Evolutionary conservation across 1,284 basidiomycete species (phyloP).

Genomic region (Mycosarcoma mackinlayi): DNA sequence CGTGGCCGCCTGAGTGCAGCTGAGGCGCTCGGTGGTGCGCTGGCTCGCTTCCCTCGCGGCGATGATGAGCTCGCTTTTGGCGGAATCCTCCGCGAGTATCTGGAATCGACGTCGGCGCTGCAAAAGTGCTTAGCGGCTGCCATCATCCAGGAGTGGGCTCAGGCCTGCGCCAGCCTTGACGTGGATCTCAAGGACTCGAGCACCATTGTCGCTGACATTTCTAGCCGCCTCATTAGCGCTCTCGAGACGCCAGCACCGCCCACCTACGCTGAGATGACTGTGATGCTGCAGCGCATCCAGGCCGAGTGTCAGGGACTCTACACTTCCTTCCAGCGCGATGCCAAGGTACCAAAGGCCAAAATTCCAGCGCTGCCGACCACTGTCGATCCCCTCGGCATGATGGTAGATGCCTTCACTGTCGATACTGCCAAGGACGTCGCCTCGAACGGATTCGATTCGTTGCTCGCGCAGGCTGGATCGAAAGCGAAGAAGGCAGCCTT

Average conservation of each 20-base stretch:
- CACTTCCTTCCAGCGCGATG: conserved; percentile 82
- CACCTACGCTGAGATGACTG: conserved; percentile 91
- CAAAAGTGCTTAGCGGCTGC: conserved; percentile 87
- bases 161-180: conserved; percentile 43
- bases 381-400: conserved; percentile 77
- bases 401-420: conserved; percentile 79
- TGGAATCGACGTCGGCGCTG: conserved; percentile 88
- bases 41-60: conserved; percentile 76
- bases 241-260: conserved; percentile 79
- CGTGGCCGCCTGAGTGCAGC: conserved; percentile 85
- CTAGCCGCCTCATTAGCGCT: conserved; percentile 76
- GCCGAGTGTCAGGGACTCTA: conserved; percentile 83
- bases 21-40: conserved; percentile 80
- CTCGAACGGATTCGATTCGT: conserved; percentile 77
- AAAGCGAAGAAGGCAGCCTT: conserved; percentile 81
- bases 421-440: conserved; percentile 81
- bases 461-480: conserved; percentile 69
- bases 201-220: conserved; percentile 69
- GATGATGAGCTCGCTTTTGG: conserved; percentile 63
- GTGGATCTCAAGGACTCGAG: conserved; percentile 40
- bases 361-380: conserved; percentile 83
- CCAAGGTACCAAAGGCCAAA: conserved; percentile 81
- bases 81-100: conserved; percentile 79
- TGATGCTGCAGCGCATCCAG: conserved; percentile 82
- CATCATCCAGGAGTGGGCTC: conserved; percentile 92